Evolutionary conservation across 106 monocot species (phyloP), one percentile per base, ranked within the genome.

Genomic region (Apostasia shenzhenica): DNA sequence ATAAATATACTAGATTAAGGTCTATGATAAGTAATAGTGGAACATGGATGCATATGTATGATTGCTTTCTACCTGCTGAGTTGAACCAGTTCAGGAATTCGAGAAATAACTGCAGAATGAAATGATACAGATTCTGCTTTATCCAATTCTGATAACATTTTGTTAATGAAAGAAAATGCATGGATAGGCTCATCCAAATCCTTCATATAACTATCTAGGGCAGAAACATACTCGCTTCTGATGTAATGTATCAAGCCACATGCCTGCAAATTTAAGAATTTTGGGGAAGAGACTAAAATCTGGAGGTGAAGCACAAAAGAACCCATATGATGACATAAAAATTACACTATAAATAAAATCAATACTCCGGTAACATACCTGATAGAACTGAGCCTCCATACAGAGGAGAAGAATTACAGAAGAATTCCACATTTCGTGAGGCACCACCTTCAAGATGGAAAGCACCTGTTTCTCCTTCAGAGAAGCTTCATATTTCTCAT

Each of bases 131-230:
- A 62, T 53, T 89, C 81, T 41, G 58, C 42, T 79, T 70, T 70
- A 59, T 72, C 65, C 41, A 87, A 76, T 53, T 83, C 67, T 48
- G 67, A 61, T 41, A 99, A 48, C 81, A 81, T 85, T 37, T 82
- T 85, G 70, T 85, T 68, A 39, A 99, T 87, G 67, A 93, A 99
- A 74, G 85, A 77, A 77, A 99, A 99, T 48, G 92, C 78, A 85
- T 87, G 79, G 39, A 81, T 61, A 73, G 89, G 86, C 67, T 93
- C 97, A 69, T 83, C 60, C 3, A 72, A 26, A 62, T 99, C 97
- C 77, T 85, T 87, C 92, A 92, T 89, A 71, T 90, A 99, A 75
- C 92, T 79, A 81, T 99, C 92, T 58, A 99, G 68, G 71, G 97
- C 89, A 63, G 80, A 61, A 71, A 90, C 53, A 80, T 80, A 77